Percentiles rank a stretch among this genome's conserved stretches.
These are phyloP conservation scores for Trichoderma asperelloides DNA, from an alignment of 495 filamentous ascomycete species.

Conservation along the genomic window DNA sequence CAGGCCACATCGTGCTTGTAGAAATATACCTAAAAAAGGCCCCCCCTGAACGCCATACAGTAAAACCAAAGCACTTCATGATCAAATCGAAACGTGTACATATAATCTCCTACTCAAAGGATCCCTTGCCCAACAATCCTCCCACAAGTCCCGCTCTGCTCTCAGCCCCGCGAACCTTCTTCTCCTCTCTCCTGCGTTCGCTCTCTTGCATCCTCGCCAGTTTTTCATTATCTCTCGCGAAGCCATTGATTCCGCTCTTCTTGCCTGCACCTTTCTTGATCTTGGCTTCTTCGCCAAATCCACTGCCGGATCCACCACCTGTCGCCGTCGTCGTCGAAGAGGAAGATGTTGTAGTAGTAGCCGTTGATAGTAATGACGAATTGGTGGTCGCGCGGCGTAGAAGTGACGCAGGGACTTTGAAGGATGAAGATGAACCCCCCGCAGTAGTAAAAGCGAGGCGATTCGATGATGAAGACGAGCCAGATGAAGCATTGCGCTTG, in stretches of 20 bases:
- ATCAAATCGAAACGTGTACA: neutral
- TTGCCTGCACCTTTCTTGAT: constrained; percentile 62
- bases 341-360: constrained; percentile 14
- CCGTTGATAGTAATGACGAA: constrained; percentile 32
- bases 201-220: constrained; percentile 45
- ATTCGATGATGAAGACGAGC: constrained; percentile 30
- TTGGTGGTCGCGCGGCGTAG: constrained; percentile 69
- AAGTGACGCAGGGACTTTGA: constrained; percentile 64
- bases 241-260: constrained; percentile 61
- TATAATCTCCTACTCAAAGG: constrained; percentile 29
- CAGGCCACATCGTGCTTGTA: neutral
- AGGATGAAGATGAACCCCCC: constrained; percentile 34
- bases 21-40: neutral
- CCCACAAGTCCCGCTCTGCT: constrained; percentile 36
- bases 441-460: constrained; percentile 51
- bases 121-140: constrained; percentile 43
- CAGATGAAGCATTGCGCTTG: constrained; percentile 49
- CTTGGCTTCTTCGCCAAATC: constrained; percentile 37
- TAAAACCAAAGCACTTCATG: neutral
- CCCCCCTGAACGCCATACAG: neutral
- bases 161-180: constrained; percentile 56
- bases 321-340: constrained; percentile 29
- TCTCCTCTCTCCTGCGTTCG: constrained; percentile 56
- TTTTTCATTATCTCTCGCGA: constrained; percentile 64
- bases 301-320: constrained; percentile 25